phyloP scores from a whole-genome alignment of 768 basidiomycete species.

The Naganishia randhawae region DNA sequence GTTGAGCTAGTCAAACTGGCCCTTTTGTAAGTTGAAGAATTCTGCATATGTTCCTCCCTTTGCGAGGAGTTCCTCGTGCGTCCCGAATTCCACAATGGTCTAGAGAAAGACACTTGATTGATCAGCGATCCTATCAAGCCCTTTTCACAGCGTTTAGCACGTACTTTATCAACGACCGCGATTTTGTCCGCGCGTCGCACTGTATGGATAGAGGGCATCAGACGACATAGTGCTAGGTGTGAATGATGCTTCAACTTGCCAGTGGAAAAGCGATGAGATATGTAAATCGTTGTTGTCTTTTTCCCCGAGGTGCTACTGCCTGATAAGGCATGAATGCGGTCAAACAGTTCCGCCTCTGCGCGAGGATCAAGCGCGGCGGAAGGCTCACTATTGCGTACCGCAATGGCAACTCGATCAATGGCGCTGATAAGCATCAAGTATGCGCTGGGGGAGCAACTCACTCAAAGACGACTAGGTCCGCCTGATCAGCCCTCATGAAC shows the following conservation, averaged over 20 bases:
- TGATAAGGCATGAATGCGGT: constrained; percentile 44
- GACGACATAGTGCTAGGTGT: neutral
- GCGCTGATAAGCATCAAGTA: neutral
- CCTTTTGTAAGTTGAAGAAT: constrained; percentile 37
- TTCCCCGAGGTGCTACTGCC: constrained; percentile 13
- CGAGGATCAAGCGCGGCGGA: constrained; percentile 44
- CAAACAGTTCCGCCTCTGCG: constrained; percentile 41
- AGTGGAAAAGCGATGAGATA: constrained; percentile 48
- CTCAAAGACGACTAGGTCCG: constrained; percentile 79
- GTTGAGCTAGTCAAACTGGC: neutral
- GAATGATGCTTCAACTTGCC: neutral
- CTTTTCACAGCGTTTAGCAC: neutral
- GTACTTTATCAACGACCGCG: constrained; percentile 44
- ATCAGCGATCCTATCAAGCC: neutral
- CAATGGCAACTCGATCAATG: neutral
- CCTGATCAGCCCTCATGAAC: constrained; percentile 74
- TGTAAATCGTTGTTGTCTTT: constrained; percentile 44
- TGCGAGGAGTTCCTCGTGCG: constrained; percentile 43
- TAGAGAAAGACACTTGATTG: neutral
- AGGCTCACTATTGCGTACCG: constrained; percentile 45
- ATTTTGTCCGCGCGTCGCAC: constrained; percentile 46
- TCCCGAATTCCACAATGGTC: constrained; percentile 43
- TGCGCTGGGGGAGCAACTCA: constrained; percentile 25
- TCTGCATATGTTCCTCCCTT: constrained; percentile 43
- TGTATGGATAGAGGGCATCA: neutral